Base-by-base conservation (phyloP, 495 filamentous ascomycete species). In the Neurospora sp. region DNA sequence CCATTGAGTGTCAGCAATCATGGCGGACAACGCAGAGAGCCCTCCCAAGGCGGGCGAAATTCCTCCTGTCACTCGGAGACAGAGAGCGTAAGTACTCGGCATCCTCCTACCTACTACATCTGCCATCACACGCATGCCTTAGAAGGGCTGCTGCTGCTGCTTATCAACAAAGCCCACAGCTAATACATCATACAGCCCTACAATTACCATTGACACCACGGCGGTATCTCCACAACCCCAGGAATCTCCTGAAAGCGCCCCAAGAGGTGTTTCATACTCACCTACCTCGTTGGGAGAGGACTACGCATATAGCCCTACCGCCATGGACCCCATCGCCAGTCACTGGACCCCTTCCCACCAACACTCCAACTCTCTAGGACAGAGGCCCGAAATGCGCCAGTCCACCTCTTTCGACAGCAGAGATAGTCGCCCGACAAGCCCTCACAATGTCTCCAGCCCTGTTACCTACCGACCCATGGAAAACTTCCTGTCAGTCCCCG, bases 391-490 rank as follows among this genome's bases (percentile, higher is more conserved):
- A 70, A 78, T 87, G 68, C 88, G 89, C 70, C 85, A 83, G 37
- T 82, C 87, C 0, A 84, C 84, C 70, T 93, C 92, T 4, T 93
- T 93, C 65, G 93, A 97, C 73, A 89, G 87, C 75, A 87, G 84
- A 77, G 91, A 94, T 72, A 92, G 90, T 78, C 85, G 93, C 71
- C 94, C 94, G n/a, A 93, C 91, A 0, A 97, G 94, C 59, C 92
- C 94, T 0, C 94, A 97, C 81, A 96, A 97, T 82, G 82, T 97
- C 70, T 94, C 93, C 7, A 94, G 91, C 16, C 92, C 91, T 18
- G 84, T 87, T 16, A 76, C 79, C 3, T 81, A 84, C 9, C 82
- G 83, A 35, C 85, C 80, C 2, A 82, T 81, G 59, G 84, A 83
- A 40, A 81, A 80, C 40, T 88, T 85, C 73, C 79, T 88, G 31